phyloP scores from a whole-genome alignment of 345 rosid species.

The Camelina sativa region DNA sequence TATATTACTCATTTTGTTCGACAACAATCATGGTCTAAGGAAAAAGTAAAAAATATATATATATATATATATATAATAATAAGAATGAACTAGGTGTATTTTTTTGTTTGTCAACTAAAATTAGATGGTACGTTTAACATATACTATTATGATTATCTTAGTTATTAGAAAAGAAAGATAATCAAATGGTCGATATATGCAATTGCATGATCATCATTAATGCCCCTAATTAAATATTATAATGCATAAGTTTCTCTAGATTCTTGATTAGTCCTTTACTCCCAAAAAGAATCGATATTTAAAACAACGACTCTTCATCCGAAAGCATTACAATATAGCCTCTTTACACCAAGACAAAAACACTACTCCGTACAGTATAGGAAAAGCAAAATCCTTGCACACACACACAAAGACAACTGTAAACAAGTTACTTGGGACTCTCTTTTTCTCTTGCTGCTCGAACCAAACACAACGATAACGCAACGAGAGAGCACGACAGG shows the following conservation, averaged over 20 bases:
- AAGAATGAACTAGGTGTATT: background rate
- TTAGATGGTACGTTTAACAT: background rate
- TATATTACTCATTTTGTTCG: background rate
- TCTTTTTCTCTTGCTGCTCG: constrained; percentile 17
- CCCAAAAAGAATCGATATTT: constrained; percentile 10
- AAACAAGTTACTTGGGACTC: constrained; percentile 42
- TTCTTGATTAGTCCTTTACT: constrained; percentile 1
- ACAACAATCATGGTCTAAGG: constrained; percentile 18
- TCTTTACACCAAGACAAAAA: constrained; percentile 16
- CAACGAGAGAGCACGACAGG: constrained; percentile 43
- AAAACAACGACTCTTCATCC: constrained; percentile 19
- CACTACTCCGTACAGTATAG: too few relatives aligned
- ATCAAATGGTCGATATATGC: background rate
- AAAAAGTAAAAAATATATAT: background rate
- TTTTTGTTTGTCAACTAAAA: background rate
- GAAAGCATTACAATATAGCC: constrained; percentile 27
- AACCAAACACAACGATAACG: constrained; percentile 31
- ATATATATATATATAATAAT: too few relatives aligned
- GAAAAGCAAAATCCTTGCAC: constrained; percentile 23
- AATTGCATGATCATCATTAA: background rate
- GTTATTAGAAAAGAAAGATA: background rate
- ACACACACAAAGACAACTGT: constrained; percentile 20
- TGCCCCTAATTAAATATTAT: background rate
- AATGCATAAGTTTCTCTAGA: constrained; percentile 16
- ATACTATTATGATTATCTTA: background rate